phyloP scores from a whole-genome alignment of 257 asterid species.

The Solanum commersonii region DNA sequence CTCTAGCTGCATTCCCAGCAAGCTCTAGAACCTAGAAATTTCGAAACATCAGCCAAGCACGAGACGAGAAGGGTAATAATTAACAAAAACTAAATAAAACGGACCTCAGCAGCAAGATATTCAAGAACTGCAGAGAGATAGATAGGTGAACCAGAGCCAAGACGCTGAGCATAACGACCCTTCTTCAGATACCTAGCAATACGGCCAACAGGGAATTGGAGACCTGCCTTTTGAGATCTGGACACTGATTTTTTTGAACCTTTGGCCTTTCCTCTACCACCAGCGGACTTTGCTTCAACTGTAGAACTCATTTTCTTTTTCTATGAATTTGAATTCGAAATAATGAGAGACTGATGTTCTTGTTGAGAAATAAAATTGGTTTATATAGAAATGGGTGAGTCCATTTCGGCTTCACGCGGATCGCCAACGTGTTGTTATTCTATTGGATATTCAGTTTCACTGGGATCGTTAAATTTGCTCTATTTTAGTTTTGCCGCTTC shows the following conservation, averaged over 20 bases:
- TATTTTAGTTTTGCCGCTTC: neutral
- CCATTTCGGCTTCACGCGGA: neutral
- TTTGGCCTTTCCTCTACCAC: constrained; percentile 38
- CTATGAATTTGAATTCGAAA: neutral
- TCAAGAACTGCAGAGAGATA: constrained; percentile 57
- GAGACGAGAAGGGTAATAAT: no score
- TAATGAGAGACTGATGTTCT: no score
- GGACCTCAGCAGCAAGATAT: constrained; percentile 62
- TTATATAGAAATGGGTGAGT: neutral
- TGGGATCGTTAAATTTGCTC: neutral
- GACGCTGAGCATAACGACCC: constrained; percentile 55
- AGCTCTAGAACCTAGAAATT: constrained; percentile 41
- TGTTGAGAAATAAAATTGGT: rapidly evolving
- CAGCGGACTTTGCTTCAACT: constrained; percentile 9
- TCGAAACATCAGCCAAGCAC: neutral
- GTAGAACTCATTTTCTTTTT: constrained; percentile 12
- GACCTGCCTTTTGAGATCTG: constrained; percentile 52
- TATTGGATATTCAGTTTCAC: neutral
- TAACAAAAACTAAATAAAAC: neutral
- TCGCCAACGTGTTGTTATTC: constrained; percentile 11
- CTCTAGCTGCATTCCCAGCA: constrained; percentile 72
- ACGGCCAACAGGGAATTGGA: constrained; percentile 55
- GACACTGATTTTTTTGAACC: constrained; percentile 22
- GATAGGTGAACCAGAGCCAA: constrained; percentile 55
- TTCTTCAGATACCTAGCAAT: constrained; percentile 47